Conservation (phyloP, 2,329 filamentous ascomycete genomes). For the Plectosphaerella plurivora region DNA sequence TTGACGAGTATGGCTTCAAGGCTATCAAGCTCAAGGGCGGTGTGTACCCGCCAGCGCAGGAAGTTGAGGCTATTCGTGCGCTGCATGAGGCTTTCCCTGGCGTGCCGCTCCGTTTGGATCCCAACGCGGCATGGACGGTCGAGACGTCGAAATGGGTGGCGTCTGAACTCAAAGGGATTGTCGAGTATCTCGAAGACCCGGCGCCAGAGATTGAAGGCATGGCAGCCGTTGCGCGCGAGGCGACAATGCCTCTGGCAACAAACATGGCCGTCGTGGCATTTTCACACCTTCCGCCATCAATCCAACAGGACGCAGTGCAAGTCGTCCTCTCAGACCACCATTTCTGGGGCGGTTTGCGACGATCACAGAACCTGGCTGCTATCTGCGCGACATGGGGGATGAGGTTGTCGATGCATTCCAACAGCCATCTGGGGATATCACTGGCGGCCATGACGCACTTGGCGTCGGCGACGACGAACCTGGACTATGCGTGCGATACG, state of each 20-base stretch:
- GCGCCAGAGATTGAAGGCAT: constrained; percentile 35
- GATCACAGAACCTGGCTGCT: constrained; percentile 30
- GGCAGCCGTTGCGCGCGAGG: constrained; percentile 34
- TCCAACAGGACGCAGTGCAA: constrained; percentile 32
- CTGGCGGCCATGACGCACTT: constrained; percentile 38
- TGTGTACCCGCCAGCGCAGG: constrained; percentile 31
- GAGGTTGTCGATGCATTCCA: constrained; percentile 37
- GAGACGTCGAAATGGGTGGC: constrained; percentile 33
- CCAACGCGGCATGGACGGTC: constrained; percentile 33
- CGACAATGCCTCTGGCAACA: constrained; percentile 34
- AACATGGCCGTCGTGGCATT: constrained; percentile 40
- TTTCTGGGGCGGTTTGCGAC: constrained; percentile 37
- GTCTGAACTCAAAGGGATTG: constrained; percentile 28
- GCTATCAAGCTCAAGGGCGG: constrained; percentile 39
- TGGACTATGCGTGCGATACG: constrained; percentile 38
- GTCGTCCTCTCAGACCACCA: constrained; percentile 36
- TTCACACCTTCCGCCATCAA: constrained; percentile 29
- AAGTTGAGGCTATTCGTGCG: constrained; percentile 33
- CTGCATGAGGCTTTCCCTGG: constrained; percentile 29
- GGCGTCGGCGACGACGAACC: constrained; percentile 31
- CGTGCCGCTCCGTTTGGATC: constrained; percentile 29
- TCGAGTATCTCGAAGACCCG: constrained; percentile 35
- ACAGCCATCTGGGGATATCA: constrained; percentile 36
- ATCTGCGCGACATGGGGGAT: constrained; percentile 35
- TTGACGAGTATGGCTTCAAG: constrained; percentile 36